Percentiles rank a stretch among this genome's conserved stretches.
Conservation (phyloP, 1,284 basidiomycete species). For the Naganishia albida region DNA sequence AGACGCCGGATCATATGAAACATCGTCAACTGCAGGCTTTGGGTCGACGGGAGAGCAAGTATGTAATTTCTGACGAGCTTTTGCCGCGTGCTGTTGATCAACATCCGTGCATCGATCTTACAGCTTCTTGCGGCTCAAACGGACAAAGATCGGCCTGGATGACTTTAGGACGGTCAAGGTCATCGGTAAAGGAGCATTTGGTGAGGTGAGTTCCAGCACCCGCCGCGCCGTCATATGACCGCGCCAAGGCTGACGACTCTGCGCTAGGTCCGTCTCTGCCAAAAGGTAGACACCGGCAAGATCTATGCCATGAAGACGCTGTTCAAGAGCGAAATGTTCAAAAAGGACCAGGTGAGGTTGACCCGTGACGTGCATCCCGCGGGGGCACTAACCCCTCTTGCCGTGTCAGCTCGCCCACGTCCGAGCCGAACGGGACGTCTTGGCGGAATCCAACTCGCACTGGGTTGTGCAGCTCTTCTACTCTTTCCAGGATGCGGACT, state of each 20-base stretch:
- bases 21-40: slow-evolving; percentile 87
- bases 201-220: slow-evolving; percentile 65
- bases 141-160: slow-evolving; percentile 87
- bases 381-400: background rate
- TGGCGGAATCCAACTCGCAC: slow-evolving; percentile 94
- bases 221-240: background rate
- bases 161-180: slow-evolving; percentile 98
- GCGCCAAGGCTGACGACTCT: background rate
- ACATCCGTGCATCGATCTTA: slow-evolving; percentile 29
- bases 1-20: slow-evolving; percentile 79
- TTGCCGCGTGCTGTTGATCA: slow-evolving; percentile 1
- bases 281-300: slow-evolving; percentile 95
- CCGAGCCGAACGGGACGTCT: slow-evolving; percentile 94
- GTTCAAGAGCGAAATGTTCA: slow-evolving; percentile 98
- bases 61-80: slow-evolving; percentile 30
- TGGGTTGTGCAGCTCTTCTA: slow-evolving; percentile 99
- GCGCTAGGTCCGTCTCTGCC: slow-evolving; percentile 83
- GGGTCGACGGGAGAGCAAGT: slow-evolving; percentile 83
- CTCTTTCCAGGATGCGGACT: slow-evolving; percentile 95
- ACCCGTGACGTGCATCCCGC: background rate
- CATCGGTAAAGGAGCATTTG: slow-evolving; percentile 98
- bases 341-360: slow-evolving; percentile 86
- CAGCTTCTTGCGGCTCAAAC: slow-evolving; percentile 77
- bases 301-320: slow-evolving; percentile 99
- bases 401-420: slow-evolving; percentile 83